phyloP scores from a whole-genome alignment of 805 yeast genomes.

The Debaryomyces maramus region DNA sequence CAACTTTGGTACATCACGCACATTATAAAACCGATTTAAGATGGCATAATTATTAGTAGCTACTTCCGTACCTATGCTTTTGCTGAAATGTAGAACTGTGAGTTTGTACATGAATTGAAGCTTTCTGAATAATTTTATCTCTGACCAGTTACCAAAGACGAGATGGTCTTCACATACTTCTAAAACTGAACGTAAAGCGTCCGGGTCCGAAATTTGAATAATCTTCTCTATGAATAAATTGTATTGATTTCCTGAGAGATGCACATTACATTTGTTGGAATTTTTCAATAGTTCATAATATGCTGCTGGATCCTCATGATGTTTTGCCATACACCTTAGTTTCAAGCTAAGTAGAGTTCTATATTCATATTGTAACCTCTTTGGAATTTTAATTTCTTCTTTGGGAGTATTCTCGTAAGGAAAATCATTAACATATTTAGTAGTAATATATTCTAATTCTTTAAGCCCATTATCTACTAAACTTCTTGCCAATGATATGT shows the following conservation, averaged over 20 bases:
- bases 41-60: conserved; percentile 17
- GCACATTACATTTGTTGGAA: conserved; percentile 9
- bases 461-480: conserved; percentile 26
- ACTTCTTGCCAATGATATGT: conserved; percentile 19
- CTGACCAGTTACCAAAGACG: conserved; percentile 32
- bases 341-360: conserved; percentile 18
- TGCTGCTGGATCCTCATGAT: conserved; percentile 6
- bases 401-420: conserved; percentile 14
- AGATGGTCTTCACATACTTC: conserved; percentile 29
- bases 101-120: conserved; percentile 29
- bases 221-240: conserved; percentile 13
- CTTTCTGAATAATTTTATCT: conserved; percentile 19
- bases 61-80: conserved; percentile 12
- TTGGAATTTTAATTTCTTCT: conserved; percentile 15
- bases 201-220: conserved; percentile 2
- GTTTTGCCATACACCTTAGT: conserved; percentile 11
- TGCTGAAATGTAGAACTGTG: conserved; percentile 20
- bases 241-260: conserved; percentile 21
- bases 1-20: conserved; percentile 14
- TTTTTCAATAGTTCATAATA: conserved; percentile 11
- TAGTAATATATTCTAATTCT: conserved; percentile 20
- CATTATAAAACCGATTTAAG: conserved; percentile 29
- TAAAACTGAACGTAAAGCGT: conserved; percentile 16
- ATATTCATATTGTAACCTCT: conserved; percentile 18
- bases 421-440: conserved; percentile 15